Conservation (phyloP, 2,329 filamentous ascomycete species). For the Aspergillus ochraceus region DNA sequence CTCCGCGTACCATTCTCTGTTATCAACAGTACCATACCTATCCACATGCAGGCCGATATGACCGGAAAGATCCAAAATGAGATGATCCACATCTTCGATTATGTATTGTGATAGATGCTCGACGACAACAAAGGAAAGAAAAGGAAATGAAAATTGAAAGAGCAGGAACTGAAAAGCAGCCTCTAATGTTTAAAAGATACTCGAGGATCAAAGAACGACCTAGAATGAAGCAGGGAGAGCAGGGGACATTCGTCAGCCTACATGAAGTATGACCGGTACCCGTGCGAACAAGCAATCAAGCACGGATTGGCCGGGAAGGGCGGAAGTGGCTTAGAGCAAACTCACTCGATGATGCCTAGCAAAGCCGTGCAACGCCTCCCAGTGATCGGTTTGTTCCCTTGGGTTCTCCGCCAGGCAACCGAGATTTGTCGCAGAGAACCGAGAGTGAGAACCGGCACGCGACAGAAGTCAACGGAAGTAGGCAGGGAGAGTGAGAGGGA, state of each 20-base stretch:
- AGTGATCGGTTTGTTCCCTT: neutral
- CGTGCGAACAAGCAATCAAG: neutral
- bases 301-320: conserved; percentile 8
- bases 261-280: neutral
- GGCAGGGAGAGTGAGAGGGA: too few relatives aligned
- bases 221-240: neutral
- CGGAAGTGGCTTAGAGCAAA: conserved; percentile 17
- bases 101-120: neutral
- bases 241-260: neutral
- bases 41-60: conserved; percentile 58
- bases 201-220: neutral
- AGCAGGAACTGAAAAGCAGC: neutral
- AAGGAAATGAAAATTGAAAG: neutral
- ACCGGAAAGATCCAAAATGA: conserved; percentile 58
- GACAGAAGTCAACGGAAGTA: neutral
- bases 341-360: conserved; percentile 7
- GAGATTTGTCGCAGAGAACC: neutral
- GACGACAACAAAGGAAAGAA: neutral
- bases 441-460: too few relatives aligned
- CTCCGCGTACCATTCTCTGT: neutral
- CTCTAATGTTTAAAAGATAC: neutral
- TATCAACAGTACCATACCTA: conserved; percentile 37
- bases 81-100: conserved; percentile 42
- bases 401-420: neutral
- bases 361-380: neutral